Conservation (phyloP, 2,329 filamentous ascomycete genomes). For the Colletotrichum musae region DNA sequence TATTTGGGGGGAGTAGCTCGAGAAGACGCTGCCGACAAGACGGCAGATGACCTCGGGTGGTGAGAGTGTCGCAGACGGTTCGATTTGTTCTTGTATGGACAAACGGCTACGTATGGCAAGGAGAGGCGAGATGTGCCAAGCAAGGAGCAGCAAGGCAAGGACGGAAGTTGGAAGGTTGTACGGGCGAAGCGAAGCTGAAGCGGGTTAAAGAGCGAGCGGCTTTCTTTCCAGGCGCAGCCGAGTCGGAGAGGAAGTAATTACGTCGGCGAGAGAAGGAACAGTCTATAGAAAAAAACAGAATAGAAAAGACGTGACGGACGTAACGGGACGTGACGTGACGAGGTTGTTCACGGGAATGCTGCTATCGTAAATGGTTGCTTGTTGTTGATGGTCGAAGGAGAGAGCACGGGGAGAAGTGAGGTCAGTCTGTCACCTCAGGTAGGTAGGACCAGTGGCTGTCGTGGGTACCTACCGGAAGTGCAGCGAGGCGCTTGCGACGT, state of each 20-base stretch:
- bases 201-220: constrained; percentile 37
- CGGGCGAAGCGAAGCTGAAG: constrained; percentile 30
- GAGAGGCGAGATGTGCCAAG: constrained; percentile 20
- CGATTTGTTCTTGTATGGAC: constrained; percentile 19
- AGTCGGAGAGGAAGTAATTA: constrained; percentile 36
- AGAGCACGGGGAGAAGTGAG: constrained; percentile 36
- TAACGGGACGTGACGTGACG: constrained; percentile 40
- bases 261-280: constrained; percentile 19
- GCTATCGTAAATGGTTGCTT: constrained; percentile 34
- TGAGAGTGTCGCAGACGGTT: constrained; percentile 27
- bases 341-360: constrained; percentile 39
- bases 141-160: constrained; percentile 4
- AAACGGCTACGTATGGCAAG: constrained; percentile 20
- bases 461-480: not conserved
- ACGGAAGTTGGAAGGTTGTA: constrained; percentile 28
- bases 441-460: not conserved
- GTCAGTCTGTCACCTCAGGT: constrained; percentile 36
- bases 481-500: too few relatives aligned
- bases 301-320: constrained; percentile 35
- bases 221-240: constrained; percentile 39
- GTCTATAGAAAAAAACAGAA: constrained; percentile 40
- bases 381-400: constrained; percentile 40
- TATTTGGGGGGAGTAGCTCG: constrained; percentile 23
- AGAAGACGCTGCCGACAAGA: constrained; percentile 12
- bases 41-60: constrained; percentile 28